phyloP scores from a whole-genome alignment of 108 stramenopile genomes.

The Fragilaria crotonensis region DNA sequence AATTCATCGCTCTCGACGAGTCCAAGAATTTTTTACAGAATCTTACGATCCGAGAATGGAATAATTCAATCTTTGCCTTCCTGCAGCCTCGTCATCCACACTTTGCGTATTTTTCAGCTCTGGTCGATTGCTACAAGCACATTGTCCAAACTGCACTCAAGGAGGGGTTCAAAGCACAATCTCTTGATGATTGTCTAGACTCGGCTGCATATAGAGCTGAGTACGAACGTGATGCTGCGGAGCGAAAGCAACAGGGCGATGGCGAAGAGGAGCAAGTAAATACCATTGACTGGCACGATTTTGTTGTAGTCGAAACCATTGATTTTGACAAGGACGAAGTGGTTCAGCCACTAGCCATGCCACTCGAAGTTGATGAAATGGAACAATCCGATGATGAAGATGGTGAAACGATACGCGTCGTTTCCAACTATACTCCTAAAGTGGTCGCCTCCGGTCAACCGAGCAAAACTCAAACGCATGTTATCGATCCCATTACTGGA shows the following conservation, averaged over 20 bases:
- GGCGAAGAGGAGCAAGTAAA: conserved; percentile 41
- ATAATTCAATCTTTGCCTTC: conserved; percentile 88
- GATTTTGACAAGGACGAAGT: conserved; percentile 88
- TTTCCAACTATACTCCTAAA: conserved; percentile 85
- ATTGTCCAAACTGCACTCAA: conserved; percentile 29
- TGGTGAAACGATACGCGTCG: conserved; percentile 77
- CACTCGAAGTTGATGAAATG: conserved; percentile 30
- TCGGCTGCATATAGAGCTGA: conserved; percentile 69
- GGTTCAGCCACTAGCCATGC: conserved; percentile 61
- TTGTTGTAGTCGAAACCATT: conserved; percentile 97
- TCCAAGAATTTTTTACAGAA: conserved; percentile 73
- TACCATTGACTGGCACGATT: conserved; percentile 96
- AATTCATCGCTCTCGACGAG: conserved; percentile 84
- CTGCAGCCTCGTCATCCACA: conserved; percentile 88
- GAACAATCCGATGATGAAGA: conserved; percentile 68
- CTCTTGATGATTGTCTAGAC: conserved; percentile 30
- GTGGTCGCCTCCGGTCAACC: conserved; percentile 46
- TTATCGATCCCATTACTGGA: conserved; percentile 93
- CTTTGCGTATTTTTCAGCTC: conserved; percentile 92
- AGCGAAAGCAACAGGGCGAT: conserved; percentile 48
- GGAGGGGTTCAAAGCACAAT: not conserved
- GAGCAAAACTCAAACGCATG: conserved; percentile 41
- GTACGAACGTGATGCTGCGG: conserved; percentile 76
- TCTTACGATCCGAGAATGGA: conserved; percentile 77
- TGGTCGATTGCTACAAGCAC: conserved; percentile 91